Conservation (phyloP, 176 grass and related monocot genomes). For the Dactylis glomerata region DNA sequence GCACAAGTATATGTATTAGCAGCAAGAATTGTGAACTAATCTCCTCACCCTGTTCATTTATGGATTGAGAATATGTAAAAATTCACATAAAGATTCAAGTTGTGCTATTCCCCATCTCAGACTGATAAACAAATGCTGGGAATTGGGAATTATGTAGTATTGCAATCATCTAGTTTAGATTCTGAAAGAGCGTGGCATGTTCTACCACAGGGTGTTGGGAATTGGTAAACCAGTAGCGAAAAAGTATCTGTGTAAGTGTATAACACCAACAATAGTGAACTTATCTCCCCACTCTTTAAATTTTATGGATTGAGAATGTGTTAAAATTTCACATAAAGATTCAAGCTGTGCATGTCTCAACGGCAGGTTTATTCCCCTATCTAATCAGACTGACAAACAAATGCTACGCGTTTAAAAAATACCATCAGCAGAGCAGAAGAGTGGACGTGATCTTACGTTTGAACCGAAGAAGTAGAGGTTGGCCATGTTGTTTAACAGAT, state of each 20-base stretch:
- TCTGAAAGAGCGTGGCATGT: no score
- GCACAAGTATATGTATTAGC: not conserved
- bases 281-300: no score
- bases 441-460: constrained; percentile 43
- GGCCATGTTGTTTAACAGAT: constrained; percentile 74
- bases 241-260: no score
- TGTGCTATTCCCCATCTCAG: no score
- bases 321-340: not conserved
- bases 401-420: not conserved
- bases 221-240: no score
- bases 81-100: not conserved
- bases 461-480: constrained; percentile 74
- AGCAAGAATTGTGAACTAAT: not conserved
- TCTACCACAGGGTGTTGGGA: no score
- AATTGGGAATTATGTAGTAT: no score
- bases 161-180: no score
- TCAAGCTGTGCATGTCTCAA: not conserved
- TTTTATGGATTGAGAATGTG: no score
- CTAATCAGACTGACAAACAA: not conserved
- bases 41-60: not conserved
- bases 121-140: no score
- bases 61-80: not conserved
- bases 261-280: no score
- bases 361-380: not conserved
- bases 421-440: not conserved